Percentiles rank a stretch among this genome's conserved stretches.
phyloP scores from a whole-genome alignment of 345 rosid genomes.

The Microcos paniculata region DNA sequence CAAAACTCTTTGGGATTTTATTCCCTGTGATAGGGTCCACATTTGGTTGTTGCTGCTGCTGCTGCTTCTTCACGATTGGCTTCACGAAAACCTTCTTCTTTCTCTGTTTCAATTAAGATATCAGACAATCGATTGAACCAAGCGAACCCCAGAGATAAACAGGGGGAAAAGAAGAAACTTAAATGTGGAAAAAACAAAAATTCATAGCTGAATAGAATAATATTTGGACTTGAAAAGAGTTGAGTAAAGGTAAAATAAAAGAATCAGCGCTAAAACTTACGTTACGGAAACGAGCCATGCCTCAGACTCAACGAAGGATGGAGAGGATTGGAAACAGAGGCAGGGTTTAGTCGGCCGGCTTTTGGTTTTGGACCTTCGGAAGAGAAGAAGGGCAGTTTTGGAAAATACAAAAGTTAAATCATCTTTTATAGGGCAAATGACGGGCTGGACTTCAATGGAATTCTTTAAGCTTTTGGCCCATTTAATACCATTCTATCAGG shows the following conservation, averaged over 20 bases:
- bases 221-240: not conserved
- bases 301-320: not conserved
- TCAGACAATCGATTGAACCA: not conserved
- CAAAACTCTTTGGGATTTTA: slow-evolving; percentile 87
- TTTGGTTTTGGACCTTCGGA: not conserved
- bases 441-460: not conserved
- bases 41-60: slow-evolving; percentile 22
- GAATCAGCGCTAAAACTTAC: slow-evolving; percentile 27
- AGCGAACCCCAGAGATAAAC: not conserved
- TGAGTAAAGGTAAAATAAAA: not conserved
- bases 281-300: slow-evolving; percentile 48
- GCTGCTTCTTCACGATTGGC: slow-evolving; percentile 58
- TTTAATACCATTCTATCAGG: not conserved
- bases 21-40: slow-evolving; percentile 87
- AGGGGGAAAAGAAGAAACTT: not conserved
- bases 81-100: slow-evolving; percentile 58
- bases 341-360: not conserved
- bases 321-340: not conserved
- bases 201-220: not conserved
- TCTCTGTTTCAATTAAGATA: slow-evolving; percentile 38
- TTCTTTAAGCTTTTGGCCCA: not conserved
- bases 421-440: not conserved
- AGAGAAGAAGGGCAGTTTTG: not conserved
- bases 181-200: not conserved
- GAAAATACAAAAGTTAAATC: not conserved